Evolutionary conservation across 495 filamentous ascomycete species (phyloP), one percentile per base, ranked within the genome.

Genomic region (Penicillium macrosclerotiorum): DNA sequence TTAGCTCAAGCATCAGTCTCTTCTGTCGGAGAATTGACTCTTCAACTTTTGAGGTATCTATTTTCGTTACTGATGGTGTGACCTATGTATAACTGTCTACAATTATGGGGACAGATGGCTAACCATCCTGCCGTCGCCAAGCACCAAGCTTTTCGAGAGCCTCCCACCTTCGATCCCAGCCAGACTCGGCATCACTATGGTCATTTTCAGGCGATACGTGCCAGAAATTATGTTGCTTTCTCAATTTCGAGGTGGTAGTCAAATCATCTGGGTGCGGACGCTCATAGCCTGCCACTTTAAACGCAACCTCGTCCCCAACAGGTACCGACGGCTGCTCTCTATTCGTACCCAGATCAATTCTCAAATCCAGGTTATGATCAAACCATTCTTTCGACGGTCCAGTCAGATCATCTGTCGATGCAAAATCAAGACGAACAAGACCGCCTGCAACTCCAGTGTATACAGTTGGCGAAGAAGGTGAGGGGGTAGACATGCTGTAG

Each of bases 401-500:
- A 3, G 58, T 54, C 25, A 74, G 27, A 32, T 75, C 72, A 50
- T 74, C 71, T 1, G 68, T 72, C 0, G 71, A 75, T 5, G 67
- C 68, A 54, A 84, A 75, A 31, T 79, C 76, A 2, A 85, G 59
- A 17, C 76, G 69, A 5, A 81, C 44, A 1, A 84, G 63, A 0
- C 67, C 64, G 37, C 74, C 70, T 36, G 76, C 74, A 12, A 82
- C 55, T 8, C 81, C 81, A 12, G 76, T 72, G 57, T 78, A 85
- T n/a, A 84, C 55, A 12, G 71, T 75, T 14, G 78, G 71, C 1
- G 79, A 83, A 22, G 57, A 63, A 1, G 72, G 54, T 2, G 80
- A 83, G 1, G 81, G 78, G 3, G 74, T 71, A 9, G 77, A 80
- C 57, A 85, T 72, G 33, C 72, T 71, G 48, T 85, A 85, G 33